These are phyloP conservation scores for Candida schatavii DNA, from an alignment of 805 yeast species.

Conservation along the genomic window DNA sequence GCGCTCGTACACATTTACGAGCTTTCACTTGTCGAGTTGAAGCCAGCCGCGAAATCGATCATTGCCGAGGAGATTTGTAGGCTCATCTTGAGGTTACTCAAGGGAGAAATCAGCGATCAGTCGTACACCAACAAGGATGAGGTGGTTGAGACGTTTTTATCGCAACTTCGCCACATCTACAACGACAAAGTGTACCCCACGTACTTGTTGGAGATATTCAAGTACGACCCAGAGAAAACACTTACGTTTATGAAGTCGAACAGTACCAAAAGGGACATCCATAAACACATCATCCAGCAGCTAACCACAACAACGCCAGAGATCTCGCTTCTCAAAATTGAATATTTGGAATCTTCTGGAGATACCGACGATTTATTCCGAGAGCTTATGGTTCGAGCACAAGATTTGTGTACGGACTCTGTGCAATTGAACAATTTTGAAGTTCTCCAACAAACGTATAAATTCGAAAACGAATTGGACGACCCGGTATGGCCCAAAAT, in stretches of 20 bases:
- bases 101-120: neutral
- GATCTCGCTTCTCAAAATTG: slow-evolving; percentile 30
- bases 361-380: slow-evolving; percentile 2
- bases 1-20: slow-evolving; percentile 4
- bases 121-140: neutral
- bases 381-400: slow-evolving; percentile 1
- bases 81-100: neutral
- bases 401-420: neutral
- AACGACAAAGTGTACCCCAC: slow-evolving; percentile 27
- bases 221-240: slow-evolving; percentile 25
- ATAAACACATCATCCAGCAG: slow-evolving; percentile 30
- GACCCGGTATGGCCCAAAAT: slow-evolving; percentile 35
- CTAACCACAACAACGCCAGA: slow-evolving; percentile 8
- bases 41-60: slow-evolving; percentile 3
- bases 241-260: slow-evolving; percentile 29
- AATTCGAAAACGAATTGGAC: slow-evolving; percentile 25
- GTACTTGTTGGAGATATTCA: slow-evolving; percentile 29
- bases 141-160: slow-evolving; percentile 4
- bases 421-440: slow-evolving; percentile 19
- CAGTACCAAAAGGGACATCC: slow-evolving; percentile 20
- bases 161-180: slow-evolving; percentile 15
- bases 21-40: neutral
- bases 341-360: slow-evolving; percentile 27
- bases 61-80: slow-evolving; percentile 5
- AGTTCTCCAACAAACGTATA: slow-evolving; percentile 26